phyloP scores from a whole-genome alignment of 805 yeast species.

The Jamesozyma gamospora region DNA sequence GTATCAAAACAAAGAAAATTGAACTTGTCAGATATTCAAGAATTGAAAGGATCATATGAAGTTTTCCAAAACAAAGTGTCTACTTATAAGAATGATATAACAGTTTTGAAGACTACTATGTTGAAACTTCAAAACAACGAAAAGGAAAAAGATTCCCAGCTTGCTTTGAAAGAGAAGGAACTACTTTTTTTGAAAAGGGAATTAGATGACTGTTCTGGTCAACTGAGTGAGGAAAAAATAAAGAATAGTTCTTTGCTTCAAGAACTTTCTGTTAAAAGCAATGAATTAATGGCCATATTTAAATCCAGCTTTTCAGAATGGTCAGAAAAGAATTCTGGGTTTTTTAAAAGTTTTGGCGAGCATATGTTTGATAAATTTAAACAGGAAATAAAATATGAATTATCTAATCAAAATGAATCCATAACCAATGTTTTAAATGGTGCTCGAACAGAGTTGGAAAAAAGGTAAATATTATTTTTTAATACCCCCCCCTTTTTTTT shows the following conservation, averaged over 20 bases:
- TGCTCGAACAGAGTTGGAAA: no score
- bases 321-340: neutral
- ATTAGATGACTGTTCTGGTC: constrained; percentile 36
- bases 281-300: constrained; percentile 1
- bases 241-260: constrained; percentile 22
- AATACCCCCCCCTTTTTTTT: no score
- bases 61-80: constrained; percentile 11
- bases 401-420: neutral
- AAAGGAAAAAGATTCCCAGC: constrained; percentile 11
- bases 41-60: constrained; percentile 20
- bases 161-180: constrained; percentile 24
- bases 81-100: constrained; percentile 16
- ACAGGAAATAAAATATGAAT: neutral
- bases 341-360: neutral
- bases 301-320: neutral
- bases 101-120: constrained; percentile 16
- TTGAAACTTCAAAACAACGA: constrained; percentile 21
- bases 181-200: constrained; percentile 29
- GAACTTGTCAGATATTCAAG: constrained; percentile 15
- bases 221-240: constrained; percentile 39
- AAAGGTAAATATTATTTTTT: no score
- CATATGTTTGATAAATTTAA: neutral
- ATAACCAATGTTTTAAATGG: no score
- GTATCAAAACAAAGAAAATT: constrained; percentile 18
- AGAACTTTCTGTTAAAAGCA: constrained; percentile 11